Conservation (phyloP, 495 filamentous ascomycete genomes). For the Talaromyces nanjingensis region DNA sequence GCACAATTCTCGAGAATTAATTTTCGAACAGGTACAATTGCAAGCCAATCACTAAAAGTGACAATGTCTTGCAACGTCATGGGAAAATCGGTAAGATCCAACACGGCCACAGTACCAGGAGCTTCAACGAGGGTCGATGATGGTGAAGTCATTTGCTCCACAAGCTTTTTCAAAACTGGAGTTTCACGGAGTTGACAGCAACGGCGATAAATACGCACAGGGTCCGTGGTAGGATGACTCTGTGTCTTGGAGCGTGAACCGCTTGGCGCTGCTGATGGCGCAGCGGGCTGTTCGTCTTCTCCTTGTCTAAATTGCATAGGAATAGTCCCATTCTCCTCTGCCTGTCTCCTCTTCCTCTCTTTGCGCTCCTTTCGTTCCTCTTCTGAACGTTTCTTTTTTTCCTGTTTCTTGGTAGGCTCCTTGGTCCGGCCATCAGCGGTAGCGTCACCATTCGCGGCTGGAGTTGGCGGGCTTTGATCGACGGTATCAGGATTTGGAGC, state of each 20-base stretch:
- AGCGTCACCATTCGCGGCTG: slow-evolving; percentile 15
- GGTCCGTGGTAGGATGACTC: slow-evolving; percentile 77
- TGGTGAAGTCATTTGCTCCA: slow-evolving; percentile 72
- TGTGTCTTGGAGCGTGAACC: slow-evolving; percentile 43
- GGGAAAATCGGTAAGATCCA: slow-evolving; percentile 79
- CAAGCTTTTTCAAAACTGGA: slow-evolving; percentile 79
- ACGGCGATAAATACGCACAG: slow-evolving; percentile 84
- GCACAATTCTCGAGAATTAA: slow-evolving; percentile 80
- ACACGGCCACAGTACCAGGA: slow-evolving; percentile 65
- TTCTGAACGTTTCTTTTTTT: slow-evolving; percentile 88
- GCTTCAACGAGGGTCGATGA: slow-evolving; percentile 50
- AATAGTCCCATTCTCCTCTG: slow-evolving; percentile 73
- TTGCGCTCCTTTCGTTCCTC: slow-evolving; percentile 81
- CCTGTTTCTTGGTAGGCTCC: slow-evolving; percentile 63
- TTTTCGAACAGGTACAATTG: slow-evolving; percentile 83
- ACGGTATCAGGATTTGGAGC: slow-evolving; percentile 20
- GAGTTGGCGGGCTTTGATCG: not conserved
- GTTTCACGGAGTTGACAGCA: slow-evolving; percentile 93
- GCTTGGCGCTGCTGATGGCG: slow-evolving; percentile 15
- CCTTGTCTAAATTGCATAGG: slow-evolving; percentile 70
- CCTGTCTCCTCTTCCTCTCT: slow-evolving; percentile 70
- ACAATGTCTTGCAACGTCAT: slow-evolving; percentile 76
- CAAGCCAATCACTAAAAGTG: slow-evolving; percentile 87
- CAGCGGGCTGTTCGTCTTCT: slow-evolving; percentile 39
- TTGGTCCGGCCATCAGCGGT: slow-evolving; percentile 33